Conservation (phyloP, 2,329 filamentous ascomycete genomes). For the Aureobasidium sp. region DNA sequence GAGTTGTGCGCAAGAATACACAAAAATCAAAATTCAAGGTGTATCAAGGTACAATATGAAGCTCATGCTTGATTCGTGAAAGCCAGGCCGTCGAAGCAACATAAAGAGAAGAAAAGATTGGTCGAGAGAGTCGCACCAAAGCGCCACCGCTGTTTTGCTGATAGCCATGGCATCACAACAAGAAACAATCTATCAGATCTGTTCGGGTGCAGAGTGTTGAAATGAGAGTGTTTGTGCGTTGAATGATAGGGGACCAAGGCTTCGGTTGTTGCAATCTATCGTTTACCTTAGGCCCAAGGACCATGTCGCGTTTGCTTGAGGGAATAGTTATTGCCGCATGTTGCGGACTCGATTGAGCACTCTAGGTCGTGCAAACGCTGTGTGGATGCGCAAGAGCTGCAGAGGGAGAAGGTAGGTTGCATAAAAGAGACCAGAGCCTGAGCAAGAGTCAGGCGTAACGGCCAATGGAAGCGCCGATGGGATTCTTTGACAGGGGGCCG, state of each 20-base stretch:
- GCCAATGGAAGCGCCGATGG: not conserved
- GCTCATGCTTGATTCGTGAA: not conserved
- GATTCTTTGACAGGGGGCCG: conserved; percentile 3
- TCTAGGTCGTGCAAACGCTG: not conserved
- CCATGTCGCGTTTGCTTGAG: not conserved
- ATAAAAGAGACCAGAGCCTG: not conserved
- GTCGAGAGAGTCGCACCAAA: not conserved
- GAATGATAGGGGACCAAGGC: not conserved
- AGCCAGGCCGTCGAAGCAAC: not conserved
- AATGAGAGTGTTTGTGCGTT: conserved; percentile 11
- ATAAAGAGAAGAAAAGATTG: not conserved
- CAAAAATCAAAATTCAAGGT: not conserved
- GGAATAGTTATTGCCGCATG: not conserved
- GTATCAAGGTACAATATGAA: not conserved
- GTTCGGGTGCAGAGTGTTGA: conserved; percentile 1
- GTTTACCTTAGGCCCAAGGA: not conserved
- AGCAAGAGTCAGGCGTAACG: not conserved
- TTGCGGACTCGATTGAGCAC: not conserved
- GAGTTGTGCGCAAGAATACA: not conserved
- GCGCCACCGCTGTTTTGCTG: conserved; percentile 2
- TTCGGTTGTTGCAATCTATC: conserved; percentile 9
- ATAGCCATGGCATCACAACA: conserved; percentile 3
- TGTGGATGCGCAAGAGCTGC: not conserved
- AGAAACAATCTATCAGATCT: not conserved
- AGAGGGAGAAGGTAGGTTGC: not conserved